Evolutionary conservation across 2,329 filamentous ascomycete species (phyloP).

Genomic region (Alternaria ethzedia): DNA sequence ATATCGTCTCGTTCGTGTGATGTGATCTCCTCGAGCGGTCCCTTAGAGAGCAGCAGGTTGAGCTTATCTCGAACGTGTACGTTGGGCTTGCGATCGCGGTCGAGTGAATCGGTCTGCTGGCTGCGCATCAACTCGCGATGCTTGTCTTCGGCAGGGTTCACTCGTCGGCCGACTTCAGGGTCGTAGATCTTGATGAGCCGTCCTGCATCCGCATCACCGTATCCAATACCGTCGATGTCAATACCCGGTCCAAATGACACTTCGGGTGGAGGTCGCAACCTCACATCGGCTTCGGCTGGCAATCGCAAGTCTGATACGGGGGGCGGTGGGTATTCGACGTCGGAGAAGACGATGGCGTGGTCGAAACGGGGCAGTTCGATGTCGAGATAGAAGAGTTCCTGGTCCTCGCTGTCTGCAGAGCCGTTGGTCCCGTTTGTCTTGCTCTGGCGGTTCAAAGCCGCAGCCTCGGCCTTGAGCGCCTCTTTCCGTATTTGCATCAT

Average conservation of each 20-base stretch:
- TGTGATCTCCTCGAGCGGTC: constrained; percentile 85
- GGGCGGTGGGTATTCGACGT: constrained; percentile 88
- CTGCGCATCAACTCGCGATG: constrained; percentile 90
- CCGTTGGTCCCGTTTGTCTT: constrained; percentile 22
- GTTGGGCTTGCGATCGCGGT: constrained; percentile 94
- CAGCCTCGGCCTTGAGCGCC: constrained; percentile 44
- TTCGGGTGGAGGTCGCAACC: constrained; percentile 81
- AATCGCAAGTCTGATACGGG: constrained; percentile 78
- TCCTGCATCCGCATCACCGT: constrained; percentile 59
- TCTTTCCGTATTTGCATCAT: constrained; percentile 71
- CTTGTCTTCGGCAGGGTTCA: constrained; percentile 95
- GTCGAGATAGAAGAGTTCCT: constrained; percentile 79
- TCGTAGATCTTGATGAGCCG: constrained; percentile 88
- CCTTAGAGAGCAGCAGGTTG: constrained; percentile 88
- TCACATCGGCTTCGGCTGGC: constrained; percentile 66
- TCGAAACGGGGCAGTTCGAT: constrained; percentile 94
- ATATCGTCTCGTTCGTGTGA: constrained; percentile 94
- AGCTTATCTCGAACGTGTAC: constrained; percentile 94
- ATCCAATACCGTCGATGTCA: constrained; percentile 67
- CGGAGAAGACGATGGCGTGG: constrained; percentile 92
- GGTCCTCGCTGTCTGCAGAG: constrained; percentile 49
- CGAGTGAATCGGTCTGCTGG: constrained; percentile 89
- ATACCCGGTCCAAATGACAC: constrained; percentile 92
- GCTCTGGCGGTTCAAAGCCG: constrained; percentile 46
- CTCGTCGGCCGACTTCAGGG: constrained; percentile 84